phyloP scores from a whole-genome alignment of 139 green algal species.

The Coccomyxa sp. region DNA sequence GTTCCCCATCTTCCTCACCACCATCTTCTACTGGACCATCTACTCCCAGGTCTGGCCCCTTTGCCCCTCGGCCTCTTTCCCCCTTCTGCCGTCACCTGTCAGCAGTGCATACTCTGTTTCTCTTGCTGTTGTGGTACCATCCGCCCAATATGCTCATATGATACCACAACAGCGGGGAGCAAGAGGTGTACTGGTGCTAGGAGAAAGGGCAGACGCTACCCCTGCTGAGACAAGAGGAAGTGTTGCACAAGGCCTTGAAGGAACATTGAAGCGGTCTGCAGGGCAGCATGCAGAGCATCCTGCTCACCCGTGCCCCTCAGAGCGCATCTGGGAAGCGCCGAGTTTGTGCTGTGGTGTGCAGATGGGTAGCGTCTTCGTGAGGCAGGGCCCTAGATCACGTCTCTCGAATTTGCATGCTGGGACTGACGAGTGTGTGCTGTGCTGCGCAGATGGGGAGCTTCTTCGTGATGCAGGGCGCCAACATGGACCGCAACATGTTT shows the following conservation, averaged over 20 bases:
- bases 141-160: no score
- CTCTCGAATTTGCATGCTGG: neutral
- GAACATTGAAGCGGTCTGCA: no score
- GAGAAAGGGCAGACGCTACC: no score
- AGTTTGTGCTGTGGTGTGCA: slow-evolving; percentile 21
- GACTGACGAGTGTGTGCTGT: neutral
- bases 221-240: no score
- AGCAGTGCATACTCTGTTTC: no score
- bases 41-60: slow-evolving; percentile 59
- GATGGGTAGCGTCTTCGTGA: slow-evolving; percentile 85
- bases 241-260: no score
- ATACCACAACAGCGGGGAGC: no score
- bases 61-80: neutral
- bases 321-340: neutral
- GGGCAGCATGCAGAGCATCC: no score
- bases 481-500: slow-evolving; percentile 64
- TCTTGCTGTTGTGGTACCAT: no score
- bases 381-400: slow-evolving; percentile 52
- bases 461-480: slow-evolving; percentile 63
- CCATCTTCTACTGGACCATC: slow-evolving; percentile 89
- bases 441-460: slow-evolving; percentile 78
- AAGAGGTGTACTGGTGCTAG: no score
- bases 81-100: no score
- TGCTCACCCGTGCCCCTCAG: no score
- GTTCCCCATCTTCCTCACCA: slow-evolving; percentile 86